These are phyloP conservation scores for Blastobotrys peoriensis DNA, from an alignment of 805 yeast species.

Conservation along the genomic window DNA sequence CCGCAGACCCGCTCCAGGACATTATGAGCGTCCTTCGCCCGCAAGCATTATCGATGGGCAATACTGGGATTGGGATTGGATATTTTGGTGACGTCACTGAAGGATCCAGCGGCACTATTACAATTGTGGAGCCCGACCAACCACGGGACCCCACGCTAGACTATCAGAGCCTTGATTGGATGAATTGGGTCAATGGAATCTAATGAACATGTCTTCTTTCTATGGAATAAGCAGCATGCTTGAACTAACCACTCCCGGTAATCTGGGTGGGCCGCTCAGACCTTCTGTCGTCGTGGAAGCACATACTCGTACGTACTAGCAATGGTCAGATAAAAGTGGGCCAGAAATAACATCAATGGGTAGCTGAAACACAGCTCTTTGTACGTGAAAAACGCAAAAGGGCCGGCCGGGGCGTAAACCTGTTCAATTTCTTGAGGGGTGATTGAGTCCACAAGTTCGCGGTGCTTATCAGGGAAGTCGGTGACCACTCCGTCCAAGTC, in stretches of 20 bases:
- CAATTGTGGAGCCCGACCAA: neutral
- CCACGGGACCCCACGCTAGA: neutral
- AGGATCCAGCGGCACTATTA: neutral
- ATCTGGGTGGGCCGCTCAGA: too few species aligned
- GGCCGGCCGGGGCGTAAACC: constrained; percentile 10
- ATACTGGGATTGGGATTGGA: neutral
- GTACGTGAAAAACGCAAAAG: constrained; percentile 9
- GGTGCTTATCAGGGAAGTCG: constrained; percentile 27
- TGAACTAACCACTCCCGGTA: too few species aligned
- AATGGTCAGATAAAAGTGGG: neutral
- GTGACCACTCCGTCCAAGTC: constrained; percentile 39
- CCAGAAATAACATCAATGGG: neutral
- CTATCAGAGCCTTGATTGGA: neutral
- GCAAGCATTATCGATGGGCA: neutral
- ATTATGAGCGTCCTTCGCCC: neutral
- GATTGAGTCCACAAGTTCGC: constrained; percentile 8
- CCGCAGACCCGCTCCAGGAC: neutral
- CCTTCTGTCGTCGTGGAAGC: neutral
- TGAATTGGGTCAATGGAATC: neutral
- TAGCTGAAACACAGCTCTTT: constrained; percentile 2
- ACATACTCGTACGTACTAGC: neutral
- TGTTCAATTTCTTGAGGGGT: constrained; percentile 12
- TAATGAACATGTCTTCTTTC: too few species aligned
- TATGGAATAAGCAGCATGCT: too few species aligned
- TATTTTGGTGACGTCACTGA: neutral